These are phyloP conservation scores for Rhodomyrtus psidioides DNA, from an alignment of 441 rosid species.

Conservation along the genomic window DNA sequence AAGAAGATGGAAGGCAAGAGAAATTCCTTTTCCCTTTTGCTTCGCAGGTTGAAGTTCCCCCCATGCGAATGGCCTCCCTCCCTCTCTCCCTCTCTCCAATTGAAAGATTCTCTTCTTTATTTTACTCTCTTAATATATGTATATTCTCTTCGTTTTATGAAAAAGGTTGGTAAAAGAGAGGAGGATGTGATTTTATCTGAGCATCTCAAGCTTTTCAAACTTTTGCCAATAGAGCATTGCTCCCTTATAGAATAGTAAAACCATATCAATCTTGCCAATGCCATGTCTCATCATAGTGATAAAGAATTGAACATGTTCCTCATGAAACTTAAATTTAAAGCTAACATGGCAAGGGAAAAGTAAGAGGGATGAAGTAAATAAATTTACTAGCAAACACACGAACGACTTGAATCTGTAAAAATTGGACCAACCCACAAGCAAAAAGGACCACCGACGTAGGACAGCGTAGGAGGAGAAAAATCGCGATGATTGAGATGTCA, in stretches of 20 bases:
- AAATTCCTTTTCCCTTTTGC: background rate
- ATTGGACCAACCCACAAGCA: background rate
- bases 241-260: background rate
- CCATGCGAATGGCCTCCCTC: background rate
- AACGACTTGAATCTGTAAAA: background rate
- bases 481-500: background rate
- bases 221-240: background rate
- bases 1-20: background rate
- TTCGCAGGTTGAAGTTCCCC: background rate
- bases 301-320: background rate
- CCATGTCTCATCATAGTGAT: background rate
- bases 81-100: background rate
- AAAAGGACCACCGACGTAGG: background rate
- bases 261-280: background rate
- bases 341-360: background rate
- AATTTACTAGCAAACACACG: background rate
- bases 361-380: background rate
- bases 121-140: background rate
- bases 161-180: background rate
- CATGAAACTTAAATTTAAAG: background rate
- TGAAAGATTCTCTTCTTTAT: background rate
- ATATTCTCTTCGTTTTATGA: background rate
- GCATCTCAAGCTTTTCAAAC: background rate
- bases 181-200: background rate
- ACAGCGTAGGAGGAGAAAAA: background rate